Evolutionary conservation across 192 early-diverging fungal genomes (phyloP), one percentile per base, ranked within the genome.

Genomic region (Mortierella antarctica): DNA sequence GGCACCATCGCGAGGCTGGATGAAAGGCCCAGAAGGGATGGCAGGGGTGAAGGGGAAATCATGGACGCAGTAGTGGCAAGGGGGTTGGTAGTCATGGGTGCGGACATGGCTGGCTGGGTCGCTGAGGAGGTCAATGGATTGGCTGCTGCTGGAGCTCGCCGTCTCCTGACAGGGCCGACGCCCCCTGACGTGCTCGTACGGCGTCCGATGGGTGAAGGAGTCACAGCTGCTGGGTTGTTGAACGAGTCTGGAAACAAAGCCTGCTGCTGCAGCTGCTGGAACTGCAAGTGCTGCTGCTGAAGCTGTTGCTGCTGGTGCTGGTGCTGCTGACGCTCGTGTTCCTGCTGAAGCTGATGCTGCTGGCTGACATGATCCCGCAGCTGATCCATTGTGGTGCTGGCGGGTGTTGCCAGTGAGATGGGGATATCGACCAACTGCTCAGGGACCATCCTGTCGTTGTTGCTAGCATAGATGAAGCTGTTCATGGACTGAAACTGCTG

Each of bases 221-320:
- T 80, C 12, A 58, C 53, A 13, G 41, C 15, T 9, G 62, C 55
- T n/a, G 42, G n/a, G 46, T 66, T 61, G 46, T 39, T 65, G 45
- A 84, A 68, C 8, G 65, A 18, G 1, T 72, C 71, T 1, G 74
- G 68, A 58, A 76, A 80, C 2, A 83, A 60, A 20, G 70, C 65
- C 31, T 75, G 72, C 6, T 82, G 83, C 31, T 71, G 76, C 47
- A 82, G 50, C 15, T 78, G 83, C 17, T 74, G 78, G 61, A 76
- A 69, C 47, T 80, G 74, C 13, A 80, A 60, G 18, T 77, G 83
- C 21, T 76, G 71, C 57, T 82, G 78, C 13, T 74, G 72, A 18
- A 83, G 66, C 46, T 76, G 70, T 48, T 70, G 58, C 21, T 79
- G 65, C 13, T 83, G 73, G 21, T 69, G 72, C 49, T 84, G 83